These are phyloP conservation scores for Wickerhamomyces strasburgensis DNA, from an alignment of 805 yeast genomes.

Conservation along the genomic window DNA sequence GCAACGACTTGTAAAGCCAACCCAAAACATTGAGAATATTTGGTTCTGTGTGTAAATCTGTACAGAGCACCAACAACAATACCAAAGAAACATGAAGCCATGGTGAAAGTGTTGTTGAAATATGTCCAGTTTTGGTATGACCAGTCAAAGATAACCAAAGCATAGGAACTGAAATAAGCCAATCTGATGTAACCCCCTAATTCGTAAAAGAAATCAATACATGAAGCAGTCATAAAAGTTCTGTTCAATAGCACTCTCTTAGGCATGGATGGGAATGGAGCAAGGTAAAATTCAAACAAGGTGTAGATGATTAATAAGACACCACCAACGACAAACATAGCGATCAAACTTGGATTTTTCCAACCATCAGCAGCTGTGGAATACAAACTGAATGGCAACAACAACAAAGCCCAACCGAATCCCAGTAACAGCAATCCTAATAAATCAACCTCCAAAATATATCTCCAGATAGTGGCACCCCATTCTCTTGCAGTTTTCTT, in stretches of 20 bases:
- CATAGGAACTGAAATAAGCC: constrained; percentile 32
- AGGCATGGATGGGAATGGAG: constrained; percentile 36
- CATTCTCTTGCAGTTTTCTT: constrained; percentile 4
- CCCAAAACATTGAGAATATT: constrained; percentile 32
- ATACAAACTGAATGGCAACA: constrained; percentile 36
- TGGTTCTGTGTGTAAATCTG: constrained; percentile 34
- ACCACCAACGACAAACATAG: constrained; percentile 39
- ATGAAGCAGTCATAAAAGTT: constrained; percentile 32
- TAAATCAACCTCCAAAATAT: constrained; percentile 33
- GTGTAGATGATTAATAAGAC: constrained; percentile 30
- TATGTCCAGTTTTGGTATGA: constrained; percentile 32
- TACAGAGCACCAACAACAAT: constrained; percentile 31
- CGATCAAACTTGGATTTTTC: constrained; percentile 37
- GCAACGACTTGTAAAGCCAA: constrained; percentile 31
- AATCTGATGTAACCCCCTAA: constrained; percentile 27
- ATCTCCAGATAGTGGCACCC: constrained; percentile 6
- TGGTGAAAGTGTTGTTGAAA: constrained; percentile 32
- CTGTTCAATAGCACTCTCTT: constrained; percentile 32
- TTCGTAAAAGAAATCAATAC: constrained; percentile 30
- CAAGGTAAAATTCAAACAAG: constrained; percentile 31
- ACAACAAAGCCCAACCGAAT: constrained; percentile 34
- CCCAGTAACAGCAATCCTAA: constrained; percentile 35
- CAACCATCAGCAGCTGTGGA: constrained; percentile 30
- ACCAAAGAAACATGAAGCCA: constrained; percentile 35
- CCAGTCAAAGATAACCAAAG: constrained; percentile 29